Conservation (phyloP, 768 basidiomycete species). For the Phylloporus sp. region DNA sequence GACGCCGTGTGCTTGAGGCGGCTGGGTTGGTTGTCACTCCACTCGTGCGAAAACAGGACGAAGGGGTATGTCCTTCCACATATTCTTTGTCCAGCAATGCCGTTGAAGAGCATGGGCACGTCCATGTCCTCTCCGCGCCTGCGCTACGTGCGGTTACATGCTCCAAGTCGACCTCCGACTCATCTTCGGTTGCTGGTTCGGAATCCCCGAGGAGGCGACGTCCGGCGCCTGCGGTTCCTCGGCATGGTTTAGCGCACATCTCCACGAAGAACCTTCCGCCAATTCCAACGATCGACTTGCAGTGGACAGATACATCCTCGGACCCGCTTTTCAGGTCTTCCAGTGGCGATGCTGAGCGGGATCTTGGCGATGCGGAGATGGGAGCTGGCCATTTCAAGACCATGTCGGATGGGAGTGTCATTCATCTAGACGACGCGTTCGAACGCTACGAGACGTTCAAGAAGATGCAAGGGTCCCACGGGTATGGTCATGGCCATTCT, state of each 20-base stretch:
- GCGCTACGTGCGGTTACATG: neutral
- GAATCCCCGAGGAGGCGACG: conserved; percentile 24
- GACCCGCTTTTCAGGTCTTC: neutral
- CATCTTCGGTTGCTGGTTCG: conserved; percentile 30
- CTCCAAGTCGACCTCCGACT: conserved; percentile 10
- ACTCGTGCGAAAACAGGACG: neutral
- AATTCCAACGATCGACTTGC: conserved; percentile 36
- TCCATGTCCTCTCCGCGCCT: neutral
- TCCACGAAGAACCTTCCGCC: conserved; percentile 53
- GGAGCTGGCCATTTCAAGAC: conserved; percentile 3
- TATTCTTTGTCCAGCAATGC: conserved; percentile 23
- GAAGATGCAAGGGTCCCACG: conserved; percentile 39
- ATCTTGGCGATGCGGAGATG: neutral
- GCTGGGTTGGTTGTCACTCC: conserved; percentile 78
- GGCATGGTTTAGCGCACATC: conserved; percentile 11
- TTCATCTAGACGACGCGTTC: conserved; percentile 75
- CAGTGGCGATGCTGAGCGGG: neutral
- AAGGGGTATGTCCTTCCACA: conserved; percentile 7
- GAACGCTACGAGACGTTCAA: conserved; percentile 86
- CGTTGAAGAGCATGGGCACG: neutral
- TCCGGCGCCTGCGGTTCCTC: conserved; percentile 25
- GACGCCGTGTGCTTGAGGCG: conserved; percentile 80
- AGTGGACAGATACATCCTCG: conserved; percentile 13
- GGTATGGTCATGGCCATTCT: conserved; percentile 2
- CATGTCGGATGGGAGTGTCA: conserved; percentile 13